Base-by-base conservation (phyloP, 441 rosid genomes). In the Capsella rubella region DNA sequence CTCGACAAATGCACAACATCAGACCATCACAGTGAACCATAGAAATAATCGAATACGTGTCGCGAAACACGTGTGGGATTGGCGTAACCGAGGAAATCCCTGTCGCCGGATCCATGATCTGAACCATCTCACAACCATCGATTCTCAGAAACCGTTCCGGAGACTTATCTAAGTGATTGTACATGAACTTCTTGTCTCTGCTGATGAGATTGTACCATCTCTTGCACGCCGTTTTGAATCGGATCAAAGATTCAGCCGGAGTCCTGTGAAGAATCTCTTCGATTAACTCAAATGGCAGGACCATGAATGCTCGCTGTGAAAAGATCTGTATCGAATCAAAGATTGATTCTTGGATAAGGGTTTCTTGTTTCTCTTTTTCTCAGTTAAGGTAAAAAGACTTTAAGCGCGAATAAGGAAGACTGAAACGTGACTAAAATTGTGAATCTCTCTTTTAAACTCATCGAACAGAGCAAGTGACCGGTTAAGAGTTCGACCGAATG, bases 21-120 rank as follows among this genome's bases (percentile, higher is more conserved):
- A 63, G 28, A 29, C 54, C 67, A 18, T 63, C 67, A 25, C 67
- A 63, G 15, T 63, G 67, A 29, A 46, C 21, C 51, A 46, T 46
- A 6, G 4, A 16, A 46, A 0, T 0, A 49, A 8, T 16, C 53
- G 11, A 12, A 16, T 49, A 0, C 9, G 27, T 5, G 46, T 4
- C 2, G 46, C 46, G 27, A 47, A 47, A 47, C 25, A 1, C 52
- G 52, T 63, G 18, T 46, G 54, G 42, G 42, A 63, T 10, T 15
- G 54, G 54, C 15, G 16, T 46, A 29, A 5, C 54, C 0, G 55
- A 47, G 16, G 5, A 1, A 21, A 14, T 15, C n/a, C 28, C 47
- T 2, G 67, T 45, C n/a, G 11, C 27, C 25, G 54, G 39, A 28
- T 62, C 67, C n/a, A 45, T 45, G 53, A 28, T 29, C 1, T 46